These are phyloP conservation scores for Schwanniomyces vanrijiae DNA, from an alignment of 805 yeast species.

Conservation along the genomic window DNA sequence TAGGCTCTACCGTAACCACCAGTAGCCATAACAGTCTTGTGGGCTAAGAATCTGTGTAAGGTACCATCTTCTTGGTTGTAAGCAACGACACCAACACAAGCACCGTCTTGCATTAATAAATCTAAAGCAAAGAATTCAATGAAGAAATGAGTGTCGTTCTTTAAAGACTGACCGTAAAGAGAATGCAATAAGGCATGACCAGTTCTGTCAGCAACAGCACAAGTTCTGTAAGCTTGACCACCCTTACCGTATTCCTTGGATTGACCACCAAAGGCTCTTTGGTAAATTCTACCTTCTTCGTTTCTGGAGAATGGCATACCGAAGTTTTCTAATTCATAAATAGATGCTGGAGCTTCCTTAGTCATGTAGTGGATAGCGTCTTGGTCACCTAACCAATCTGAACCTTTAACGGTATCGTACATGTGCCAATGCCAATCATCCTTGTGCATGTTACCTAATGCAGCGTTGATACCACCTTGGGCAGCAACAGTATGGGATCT, in stretches of 20 bases:
- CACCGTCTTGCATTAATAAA: slow-evolving; percentile 91
- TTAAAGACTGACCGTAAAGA: slow-evolving; percentile 90
- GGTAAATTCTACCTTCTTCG: slow-evolving; percentile 94
- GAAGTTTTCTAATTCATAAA: slow-evolving; percentile 94
- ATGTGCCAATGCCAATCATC: slow-evolving; percentile 99
- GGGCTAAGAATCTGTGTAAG: slow-evolving; percentile 95
- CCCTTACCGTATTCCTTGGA: slow-evolving; percentile 94
- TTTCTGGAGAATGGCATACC: slow-evolving; percentile 99
- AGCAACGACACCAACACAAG: slow-evolving; percentile 94
- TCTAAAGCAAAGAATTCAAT: slow-evolving; percentile 97
- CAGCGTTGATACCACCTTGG: slow-evolving; percentile 99
- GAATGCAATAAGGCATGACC: slow-evolving; percentile 97
- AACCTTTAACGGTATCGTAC: slow-evolving; percentile 99
- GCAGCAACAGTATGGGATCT: slow-evolving; percentile 99
- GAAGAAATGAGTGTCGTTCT: slow-evolving; percentile 97
- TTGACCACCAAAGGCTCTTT: slow-evolving; percentile 99
- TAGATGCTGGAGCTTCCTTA: slow-evolving; percentile 93
- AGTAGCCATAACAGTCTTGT: slow-evolving; percentile 94
- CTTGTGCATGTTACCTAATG: slow-evolving; percentile 96
- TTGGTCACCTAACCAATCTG: slow-evolving; percentile 99
- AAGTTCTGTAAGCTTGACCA: slow-evolving; percentile 98
- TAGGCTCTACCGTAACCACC: slow-evolving; percentile 99
- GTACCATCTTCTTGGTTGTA: slow-evolving; percentile 99
- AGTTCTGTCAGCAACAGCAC: slow-evolving; percentile 99
- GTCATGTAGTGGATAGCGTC: slow-evolving; percentile 99